Percentiles rank a stretch among this genome's conserved stretches.
Evolutionary conservation across 2,329 filamentous ascomycete species (phyloP).

Genomic region (Pseudogymnoascus sp.): DNA sequence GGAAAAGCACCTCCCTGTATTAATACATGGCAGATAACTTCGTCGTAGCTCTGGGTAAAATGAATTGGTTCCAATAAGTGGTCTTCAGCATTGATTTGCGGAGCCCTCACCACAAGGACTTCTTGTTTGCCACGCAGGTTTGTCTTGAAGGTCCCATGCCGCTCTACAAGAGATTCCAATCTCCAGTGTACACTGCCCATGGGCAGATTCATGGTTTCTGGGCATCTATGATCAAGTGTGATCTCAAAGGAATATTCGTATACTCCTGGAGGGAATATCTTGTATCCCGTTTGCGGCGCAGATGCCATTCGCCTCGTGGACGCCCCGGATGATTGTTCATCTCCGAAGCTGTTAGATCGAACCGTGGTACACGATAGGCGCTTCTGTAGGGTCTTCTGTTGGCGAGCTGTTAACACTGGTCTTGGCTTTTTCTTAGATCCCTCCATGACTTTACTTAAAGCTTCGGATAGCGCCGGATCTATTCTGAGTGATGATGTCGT

Average conservation of each 20-base stretch:
- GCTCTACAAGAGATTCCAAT: constrained; percentile 60
- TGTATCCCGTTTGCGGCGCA: constrained; percentile 60
- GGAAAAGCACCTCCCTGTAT: constrained; percentile 66
- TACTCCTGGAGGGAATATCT: constrained; percentile 49
- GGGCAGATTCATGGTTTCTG: constrained; percentile 64
- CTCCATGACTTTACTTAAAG: neutral
- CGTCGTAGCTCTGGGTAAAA: constrained; percentile 69
- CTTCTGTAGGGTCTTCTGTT: constrained; percentile 46
- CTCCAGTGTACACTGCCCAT: constrained; percentile 65
- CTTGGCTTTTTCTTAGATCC: neutral
- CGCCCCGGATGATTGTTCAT: constrained; percentile 49
- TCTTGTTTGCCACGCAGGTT: constrained; percentile 62
- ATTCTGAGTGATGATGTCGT: constrained; percentile 22
- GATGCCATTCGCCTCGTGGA: constrained; percentile 28
- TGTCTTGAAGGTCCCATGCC: constrained; percentile 62
- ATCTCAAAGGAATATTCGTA: constrained; percentile 63
- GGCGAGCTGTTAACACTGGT: neutral
- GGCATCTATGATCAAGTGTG: constrained; percentile 68
- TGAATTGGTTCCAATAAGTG: constrained; percentile 69
- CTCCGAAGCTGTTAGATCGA: constrained; percentile 61
- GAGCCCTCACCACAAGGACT: constrained; percentile 59
- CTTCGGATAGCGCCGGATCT: neutral
- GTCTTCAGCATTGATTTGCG: constrained; percentile 62
- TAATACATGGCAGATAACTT: constrained; percentile 47
- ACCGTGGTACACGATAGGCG: constrained; percentile 56